Base-by-base conservation (phyloP, 257 asterid species). In the Solanum rostratum region DNA sequence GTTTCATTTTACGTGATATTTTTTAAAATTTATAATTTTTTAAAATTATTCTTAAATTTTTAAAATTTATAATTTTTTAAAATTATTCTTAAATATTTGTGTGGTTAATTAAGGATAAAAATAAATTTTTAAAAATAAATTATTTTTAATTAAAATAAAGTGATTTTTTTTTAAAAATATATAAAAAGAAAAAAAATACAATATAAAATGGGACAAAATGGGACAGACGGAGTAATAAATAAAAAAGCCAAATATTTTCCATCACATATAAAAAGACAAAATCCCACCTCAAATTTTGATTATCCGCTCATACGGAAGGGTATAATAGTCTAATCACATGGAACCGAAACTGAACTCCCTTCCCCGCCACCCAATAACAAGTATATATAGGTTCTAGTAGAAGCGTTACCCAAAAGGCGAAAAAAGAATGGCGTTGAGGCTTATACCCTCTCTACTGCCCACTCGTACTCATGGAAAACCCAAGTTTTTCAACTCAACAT, bases 351-450 rank as follows among this genome's bases (percentile, higher is more conserved):
- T 29, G 45, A 65, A 62, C 62, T 60, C 76, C 12, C 27, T 81
- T 81, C 78, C 84, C 84, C 84, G 84, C 84, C 84, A 81, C 84
- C 27, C 84, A 65, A 22, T 57, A 57, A 60, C 57, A 60, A 41
- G 5, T 50, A 81, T 29, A 27, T 39, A 80, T 18, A 80, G 14
- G 30, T 11, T 11, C 3, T 20, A 19, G 70, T 43, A 22, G 81
- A 19, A 45, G 27, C n/a, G 3, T 76, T 10, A 76, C 39, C 53
- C 16, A 54, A 7, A 74, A 45, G 59, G 43, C 62, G 62, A 29
- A 18, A 49, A 27, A 49, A 39, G 8, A 78, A 94, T 95, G 99
- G 98, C 97, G 15, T 68, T 88, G 87, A 86, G 93, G 83, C 89
- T 91, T 80, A 46, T 85, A 22, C 85, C 88, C 6, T 49, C 92